Evolutionary conservation across 2,329 filamentous ascomycete genomes (phyloP), one percentile per base, ranked within the genome.

Genomic region (Trichophyton schoenleinii): DNA sequence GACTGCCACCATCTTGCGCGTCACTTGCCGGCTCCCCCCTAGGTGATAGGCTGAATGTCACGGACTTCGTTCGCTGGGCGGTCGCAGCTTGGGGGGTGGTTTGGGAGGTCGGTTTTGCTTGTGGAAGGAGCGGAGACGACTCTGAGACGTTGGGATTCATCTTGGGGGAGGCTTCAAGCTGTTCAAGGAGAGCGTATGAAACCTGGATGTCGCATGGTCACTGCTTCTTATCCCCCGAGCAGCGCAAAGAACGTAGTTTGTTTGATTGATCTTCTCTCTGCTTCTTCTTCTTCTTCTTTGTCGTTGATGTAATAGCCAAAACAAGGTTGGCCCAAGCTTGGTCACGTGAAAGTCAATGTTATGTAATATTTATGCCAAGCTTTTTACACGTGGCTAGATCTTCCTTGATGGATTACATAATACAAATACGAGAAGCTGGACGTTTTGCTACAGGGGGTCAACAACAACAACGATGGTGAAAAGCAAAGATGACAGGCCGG

Each of bases 1-100:
- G 69, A 53, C 73, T 69, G 64, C 72, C 74, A 22, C 77, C 72
- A 59, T 72, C 70, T 52, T 75, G 73, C 41, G 72, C 66, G 49
- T 73, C 73, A 62, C 73, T 71, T 62, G 77, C 76, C 22, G 75
- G 73, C 64, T 72, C 76, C 64, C 78, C 72, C 48, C 74, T 76
- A 49, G 77, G 73, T 63, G 75, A 69, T 22, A 77, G 77, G 61
- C 77, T 78, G 68, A 80, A 80, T 34, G 76, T 77, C 57, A 80
- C 77, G 42, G 77, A 77, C 59, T 76, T 72, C 61, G 72, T 67
- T 41, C 70, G 67, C 63, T 73, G 72, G 22, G 49, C 49, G 65
- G 65, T 70, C 59, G 70, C 66, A 64, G 69, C 70, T 64, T 70
- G 73, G 72, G 74, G 75, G 70, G 73, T 73, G 67, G 70, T 70